These are phyloP conservation scores for Ceratocystis variospora DNA, from an alignment of 2,329 filamentous ascomycete genomes.

Conservation along the genomic window DNA sequence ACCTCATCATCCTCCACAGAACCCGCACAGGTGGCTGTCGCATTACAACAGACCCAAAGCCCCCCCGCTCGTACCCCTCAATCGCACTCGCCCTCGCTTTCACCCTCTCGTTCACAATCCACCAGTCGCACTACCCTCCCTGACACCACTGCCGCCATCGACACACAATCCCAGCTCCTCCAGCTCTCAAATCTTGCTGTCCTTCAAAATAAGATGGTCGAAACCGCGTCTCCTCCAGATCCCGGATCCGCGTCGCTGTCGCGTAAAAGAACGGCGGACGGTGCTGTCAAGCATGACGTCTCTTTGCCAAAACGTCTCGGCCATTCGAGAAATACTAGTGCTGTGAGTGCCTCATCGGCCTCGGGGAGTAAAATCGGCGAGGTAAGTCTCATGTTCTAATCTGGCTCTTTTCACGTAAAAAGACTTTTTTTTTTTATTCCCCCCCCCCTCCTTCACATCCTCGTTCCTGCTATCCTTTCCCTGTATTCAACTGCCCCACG, in stretches of 20 bases:
- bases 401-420: not conserved
- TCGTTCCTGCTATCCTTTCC: not conserved
- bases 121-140: constrained; percentile 2
- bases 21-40: constrained; percentile 5
- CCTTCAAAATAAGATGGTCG: constrained; percentile 33
- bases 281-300: constrained; percentile 41
- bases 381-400: constrained; percentile 11
- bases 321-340: constrained; percentile 56
- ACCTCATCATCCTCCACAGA: not conserved
- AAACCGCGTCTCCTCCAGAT: constrained; percentile 23
- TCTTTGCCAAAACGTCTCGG: constrained; percentile 29
- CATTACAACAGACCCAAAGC: not conserved
- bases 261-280: constrained; percentile 58
- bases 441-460: not conserved
- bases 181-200: constrained; percentile 40
- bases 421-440: not conserved
- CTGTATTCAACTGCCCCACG: not conserved
- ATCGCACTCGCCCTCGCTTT: not conserved
- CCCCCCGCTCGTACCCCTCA: constrained; percentile 10
- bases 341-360: constrained; percentile 43
- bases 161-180: constrained; percentile 32
- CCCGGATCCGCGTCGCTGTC: constrained; percentile 23
- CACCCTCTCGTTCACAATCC: constrained; percentile 18
- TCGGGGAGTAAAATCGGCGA: constrained; percentile 56
- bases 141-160: constrained; percentile 25